A percentile compares a stretch with the other conserved stretches of the same genome.
Conservation (phyloP, 164 flowering plant genomes). For the Nymphaea thermarum region DNA sequence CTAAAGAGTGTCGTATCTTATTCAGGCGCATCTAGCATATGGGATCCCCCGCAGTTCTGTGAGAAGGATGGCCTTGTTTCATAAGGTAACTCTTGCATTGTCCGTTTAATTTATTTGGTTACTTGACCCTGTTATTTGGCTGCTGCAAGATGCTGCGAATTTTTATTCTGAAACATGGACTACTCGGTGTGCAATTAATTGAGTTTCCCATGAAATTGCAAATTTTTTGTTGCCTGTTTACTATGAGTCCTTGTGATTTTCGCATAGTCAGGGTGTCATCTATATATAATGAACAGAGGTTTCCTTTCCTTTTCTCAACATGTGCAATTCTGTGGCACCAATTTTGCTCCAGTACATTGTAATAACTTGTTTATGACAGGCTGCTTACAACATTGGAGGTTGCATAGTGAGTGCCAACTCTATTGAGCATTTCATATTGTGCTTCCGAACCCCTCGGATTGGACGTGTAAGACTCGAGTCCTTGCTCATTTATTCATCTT, state of each 20-base stretch:
- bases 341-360: not conserved
- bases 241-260: no score
- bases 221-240: no score
- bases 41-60: conserved; percentile 64
- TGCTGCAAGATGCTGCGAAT: no score
- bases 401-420: conserved; percentile 56
- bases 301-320: no score
- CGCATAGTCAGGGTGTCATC: no score
- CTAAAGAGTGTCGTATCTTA: not conserved
- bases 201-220: no score
- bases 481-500: not conserved
- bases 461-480: conserved; percentile 40
- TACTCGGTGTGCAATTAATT: no score
- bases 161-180: no score
- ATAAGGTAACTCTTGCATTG: conserved; percentile 45
- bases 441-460: conserved; percentile 49
- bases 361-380: conserved; percentile 49
- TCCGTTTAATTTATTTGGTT: no score
- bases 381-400: conserved; percentile 84
- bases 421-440: conserved; percentile 62
- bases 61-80: conserved; percentile 78
- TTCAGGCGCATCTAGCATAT: conserved; percentile 79
- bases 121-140: no score
- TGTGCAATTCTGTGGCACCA: no score
- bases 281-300: no score